These are phyloP conservation scores for Lentinula detonsa DNA, from an alignment of 768 basidiomycete genomes.

Conservation along the genomic window DNA sequence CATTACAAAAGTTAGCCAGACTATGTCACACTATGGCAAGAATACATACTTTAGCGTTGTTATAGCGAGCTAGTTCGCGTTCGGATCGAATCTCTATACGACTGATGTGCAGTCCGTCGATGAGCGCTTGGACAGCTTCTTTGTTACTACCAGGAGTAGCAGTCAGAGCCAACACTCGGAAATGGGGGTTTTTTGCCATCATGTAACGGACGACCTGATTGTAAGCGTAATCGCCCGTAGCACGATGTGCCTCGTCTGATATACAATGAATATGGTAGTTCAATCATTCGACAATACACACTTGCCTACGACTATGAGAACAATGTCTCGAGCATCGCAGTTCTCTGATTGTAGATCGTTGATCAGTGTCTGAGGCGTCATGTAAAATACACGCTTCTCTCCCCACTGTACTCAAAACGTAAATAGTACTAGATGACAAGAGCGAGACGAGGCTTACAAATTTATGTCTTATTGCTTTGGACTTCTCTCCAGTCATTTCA, in stretches of 20 bases:
- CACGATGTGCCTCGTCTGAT: slow-evolving; percentile 91
- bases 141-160: slow-evolving; percentile 89
- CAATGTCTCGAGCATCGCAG: slow-evolving; percentile 74
- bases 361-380: slow-evolving; percentile 92
- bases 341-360: slow-evolving; percentile 75
- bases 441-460: slow-evolving; percentile 40
- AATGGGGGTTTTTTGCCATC: slow-evolving; percentile 93
- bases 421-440: slow-evolving; percentile 7
- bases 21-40: not conserved
- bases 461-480: slow-evolving; percentile 44
- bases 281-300: not conserved
- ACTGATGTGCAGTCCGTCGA: slow-evolving; percentile 93
- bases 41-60: slow-evolving; percentile 75
- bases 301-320: slow-evolving; percentile 84
- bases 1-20: not conserved
- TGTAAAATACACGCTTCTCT: slow-evolving; percentile 85
- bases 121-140: slow-evolving; percentile 82
- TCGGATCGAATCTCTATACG: slow-evolving; percentile 94
- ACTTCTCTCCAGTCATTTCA: slow-evolving; percentile 79
- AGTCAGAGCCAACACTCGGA: slow-evolving; percentile 88
- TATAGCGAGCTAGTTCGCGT: slow-evolving; percentile 81
- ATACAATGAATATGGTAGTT: not conserved
- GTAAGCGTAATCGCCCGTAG: slow-evolving; percentile 91
- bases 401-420: slow-evolving; percentile 51
- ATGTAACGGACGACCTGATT: slow-evolving; percentile 82